A percentile compares a stretch with the other conserved stretches of the same genome.
Conservation (phyloP, 164 flowering plant genomes). For the Liquidambar formosana region DNA sequence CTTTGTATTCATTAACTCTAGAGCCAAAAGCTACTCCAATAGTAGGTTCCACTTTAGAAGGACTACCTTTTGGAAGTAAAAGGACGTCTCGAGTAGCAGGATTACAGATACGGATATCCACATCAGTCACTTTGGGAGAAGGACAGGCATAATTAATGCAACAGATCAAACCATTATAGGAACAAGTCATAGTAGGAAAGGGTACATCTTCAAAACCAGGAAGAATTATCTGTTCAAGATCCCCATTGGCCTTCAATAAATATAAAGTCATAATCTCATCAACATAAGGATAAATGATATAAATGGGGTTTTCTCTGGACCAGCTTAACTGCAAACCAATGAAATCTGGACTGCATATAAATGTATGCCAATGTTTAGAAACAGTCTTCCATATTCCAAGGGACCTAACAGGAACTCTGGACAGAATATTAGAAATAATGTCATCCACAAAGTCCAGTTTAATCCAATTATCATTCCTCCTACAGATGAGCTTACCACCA, state of each 20-base stretch:
- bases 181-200: slow-evolving; percentile 4
- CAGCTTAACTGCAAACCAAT: slow-evolving; percentile 2
- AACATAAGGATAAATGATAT: slow-evolving; percentile 7
- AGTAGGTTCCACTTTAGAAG: not conserved
- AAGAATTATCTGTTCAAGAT: not conserved
- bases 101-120: slow-evolving; percentile 15
- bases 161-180: slow-evolving; percentile 20
- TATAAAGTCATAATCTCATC: not conserved
- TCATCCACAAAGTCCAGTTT: slow-evolving; percentile 1
- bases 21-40: slow-evolving; percentile 24
- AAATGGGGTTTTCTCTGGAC: slow-evolving; percentile 8
- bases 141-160: not conserved
- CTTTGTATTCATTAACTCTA: slow-evolving; percentile 16
- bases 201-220: not conserved
- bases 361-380: slow-evolving; percentile 8
- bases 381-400: slow-evolving; percentile 1
- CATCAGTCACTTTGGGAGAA: not conserved
- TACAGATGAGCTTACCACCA: not conserved
- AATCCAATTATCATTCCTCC: not conserved
- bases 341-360: slow-evolving; percentile 1
- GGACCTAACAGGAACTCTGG: slow-evolving; percentile 11
- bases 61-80: slow-evolving; percentile 14
- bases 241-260: slow-evolving; percentile 1
- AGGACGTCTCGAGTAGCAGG: slow-evolving; percentile 15
- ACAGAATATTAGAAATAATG: slow-evolving; percentile 7